Base-by-base conservation (phyloP, 176 grass and related monocot species). In the Carex scoparia region DNA sequence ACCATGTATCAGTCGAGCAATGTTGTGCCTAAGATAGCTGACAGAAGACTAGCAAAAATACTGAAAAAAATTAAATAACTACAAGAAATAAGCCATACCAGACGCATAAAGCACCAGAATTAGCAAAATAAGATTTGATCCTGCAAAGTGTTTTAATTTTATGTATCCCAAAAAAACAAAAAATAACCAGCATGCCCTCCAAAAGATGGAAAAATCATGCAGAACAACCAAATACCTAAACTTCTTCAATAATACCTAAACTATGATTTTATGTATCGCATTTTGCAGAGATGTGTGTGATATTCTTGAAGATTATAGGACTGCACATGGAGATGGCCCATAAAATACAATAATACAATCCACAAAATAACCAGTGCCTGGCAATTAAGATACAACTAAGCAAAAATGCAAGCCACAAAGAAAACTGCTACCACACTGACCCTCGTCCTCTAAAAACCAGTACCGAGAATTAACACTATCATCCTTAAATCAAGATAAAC, bases 1-100 rank as follows among this genome's bases (percentile, higher is more conserved):
- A 73, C 69, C 42, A 49, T 49, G 69, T 49, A 73, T 73, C 69
- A 27, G 37, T 74, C 65, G 4, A 74, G 70, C 70, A 27, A 74
- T 74, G 70, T 53, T 4, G 4, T 51, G 40, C n/a, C n/a, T 69
- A 7, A 14, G 69, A 46, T 23, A 6, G n/a, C 16, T 73, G 18
- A 73, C 42, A 49, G 42, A 69, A 69, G 32, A 49, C 9, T 73
- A 10, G 10, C 27, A 48, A 48, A 27, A 73, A 27, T 10, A 74
- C 44, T 7, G 12, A 53, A 11, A 44, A 51, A 11, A 53, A 74
- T 16, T 27, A 53, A 51, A 49, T 15, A 49, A 49, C 48, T n/a
- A 30, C 44, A 74, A 69, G 32, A 69, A 69, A 69, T 4, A 38
- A 4, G 14, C 65, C 30, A 69, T 69, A 69, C 13, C 11, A 31